phyloP scores from a whole-genome alignment of 768 basidiomycete genomes.

The Leccinum variicolor region DNA sequence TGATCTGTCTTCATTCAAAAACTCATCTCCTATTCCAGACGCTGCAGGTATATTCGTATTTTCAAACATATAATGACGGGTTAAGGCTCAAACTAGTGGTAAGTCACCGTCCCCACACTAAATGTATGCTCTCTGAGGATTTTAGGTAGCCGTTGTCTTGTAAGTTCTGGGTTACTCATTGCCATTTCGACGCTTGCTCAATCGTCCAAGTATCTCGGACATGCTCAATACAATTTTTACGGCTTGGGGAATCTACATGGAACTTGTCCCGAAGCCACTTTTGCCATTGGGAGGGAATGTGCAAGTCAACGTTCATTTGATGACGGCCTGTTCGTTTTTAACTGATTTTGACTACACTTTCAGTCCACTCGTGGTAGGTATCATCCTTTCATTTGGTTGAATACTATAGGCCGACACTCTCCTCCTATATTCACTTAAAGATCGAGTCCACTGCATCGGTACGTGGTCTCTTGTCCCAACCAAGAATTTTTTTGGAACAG shows the following conservation, averaged over 20 bases:
- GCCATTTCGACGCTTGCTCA: neutral
- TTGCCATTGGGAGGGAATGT: conserved; percentile 6
- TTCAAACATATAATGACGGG: conserved; percentile 7
- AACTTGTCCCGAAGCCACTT: conserved; percentile 3
- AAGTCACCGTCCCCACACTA: neutral
- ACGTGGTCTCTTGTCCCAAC: neutral
- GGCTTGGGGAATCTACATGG: conserved; percentile 9
- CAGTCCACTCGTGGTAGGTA: conserved; percentile 14
- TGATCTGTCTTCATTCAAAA: neutral
- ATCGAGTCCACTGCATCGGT: conserved; percentile 16
- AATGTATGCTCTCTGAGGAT: neutral
- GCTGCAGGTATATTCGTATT: conserved; percentile 6
- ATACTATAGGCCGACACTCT: neutral
- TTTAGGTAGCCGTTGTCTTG: conserved; percentile 6
- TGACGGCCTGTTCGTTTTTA: neutral
- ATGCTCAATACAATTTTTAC: conserved; percentile 10
- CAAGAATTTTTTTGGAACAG: neutral
- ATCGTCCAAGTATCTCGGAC: conserved; percentile 9
- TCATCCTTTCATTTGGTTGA: neutral
- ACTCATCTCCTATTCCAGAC: conserved; percentile 1
- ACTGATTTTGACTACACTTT: neutral
- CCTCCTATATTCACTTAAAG: neutral
- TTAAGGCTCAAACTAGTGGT: conserved; percentile 4
- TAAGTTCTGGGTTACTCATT: neutral
- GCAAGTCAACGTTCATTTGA: neutral